Evolutionary conservation across 2,329 filamentous ascomycete species (phyloP).

Genomic region (Esteya vermicola): DNA sequence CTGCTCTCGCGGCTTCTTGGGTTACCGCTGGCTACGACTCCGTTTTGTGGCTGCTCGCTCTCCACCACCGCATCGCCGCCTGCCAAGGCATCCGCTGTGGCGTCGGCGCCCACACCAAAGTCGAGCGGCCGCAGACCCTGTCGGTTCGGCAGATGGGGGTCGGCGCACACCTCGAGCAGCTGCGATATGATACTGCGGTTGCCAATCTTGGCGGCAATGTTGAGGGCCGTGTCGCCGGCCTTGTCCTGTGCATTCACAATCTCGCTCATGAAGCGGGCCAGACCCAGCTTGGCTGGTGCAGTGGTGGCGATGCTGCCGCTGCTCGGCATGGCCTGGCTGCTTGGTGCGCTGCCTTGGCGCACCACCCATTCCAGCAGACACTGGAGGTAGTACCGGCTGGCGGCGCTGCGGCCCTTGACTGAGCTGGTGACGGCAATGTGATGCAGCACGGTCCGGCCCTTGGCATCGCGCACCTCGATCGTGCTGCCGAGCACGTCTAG

Average conservation of each 20-base stretch:
- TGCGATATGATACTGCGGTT: constrained; percentile 96
- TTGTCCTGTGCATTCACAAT: constrained; percentile 95
- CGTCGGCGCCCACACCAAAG: constrained; percentile 74
- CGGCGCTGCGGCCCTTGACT: constrained; percentile 81
- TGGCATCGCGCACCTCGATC: constrained; percentile 79
- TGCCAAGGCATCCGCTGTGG: constrained; percentile 24
- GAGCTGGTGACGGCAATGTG: constrained; percentile 94
- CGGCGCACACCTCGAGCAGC: constrained; percentile 83
- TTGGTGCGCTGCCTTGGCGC: constrained; percentile 47
- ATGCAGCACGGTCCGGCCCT: constrained; percentile 82
- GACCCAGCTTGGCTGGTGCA: constrained; percentile 54
- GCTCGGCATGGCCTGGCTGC: constrained; percentile 22
- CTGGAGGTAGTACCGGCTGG: constrained; percentile 92
- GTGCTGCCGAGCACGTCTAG: constrained; percentile 79
- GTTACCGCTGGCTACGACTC: constrained; percentile 27
- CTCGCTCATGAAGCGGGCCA: constrained; percentile 90
- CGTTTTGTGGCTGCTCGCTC: constrained; percentile 29
- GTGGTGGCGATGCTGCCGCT: constrained; percentile 10
- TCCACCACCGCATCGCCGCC: constrained; percentile 26
- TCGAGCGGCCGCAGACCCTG: constrained; percentile 82
- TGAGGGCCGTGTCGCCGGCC: constrained; percentile 85
- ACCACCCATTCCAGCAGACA: constrained; percentile 90
- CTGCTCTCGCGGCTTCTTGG: constrained; percentile 56
- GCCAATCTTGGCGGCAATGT: constrained; percentile 83
- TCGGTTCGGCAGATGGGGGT: constrained; percentile 81